Percentiles rank a stretch among this genome's conserved stretches.
phyloP scores from a whole-genome alignment of 495 filamentous ascomycete species.

The Neurospora sp. region DNA sequence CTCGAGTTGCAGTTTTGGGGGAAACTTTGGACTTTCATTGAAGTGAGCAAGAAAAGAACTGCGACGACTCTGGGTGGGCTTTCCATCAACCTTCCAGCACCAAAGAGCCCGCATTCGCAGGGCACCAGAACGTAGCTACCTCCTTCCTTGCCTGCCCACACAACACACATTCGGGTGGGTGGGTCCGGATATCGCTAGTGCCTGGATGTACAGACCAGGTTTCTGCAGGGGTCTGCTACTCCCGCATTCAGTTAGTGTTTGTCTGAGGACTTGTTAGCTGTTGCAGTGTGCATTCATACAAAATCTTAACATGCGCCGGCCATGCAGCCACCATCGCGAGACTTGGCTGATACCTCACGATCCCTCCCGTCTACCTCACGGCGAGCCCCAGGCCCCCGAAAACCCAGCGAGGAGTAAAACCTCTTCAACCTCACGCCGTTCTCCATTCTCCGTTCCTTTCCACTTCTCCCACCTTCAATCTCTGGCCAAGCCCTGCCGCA shows the following conservation, averaged over 20 bases:
- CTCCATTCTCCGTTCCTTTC: conserved; percentile 1
- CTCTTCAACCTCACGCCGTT: conserved; percentile 15
- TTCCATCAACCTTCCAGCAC: conserved; percentile 6
- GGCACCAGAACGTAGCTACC: neutral
- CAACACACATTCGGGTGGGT: conserved; percentile 7
- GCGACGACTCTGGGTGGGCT: neutral
- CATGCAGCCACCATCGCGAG: conserved; percentile 17
- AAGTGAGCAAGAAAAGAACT: neutral
- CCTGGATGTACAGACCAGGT: conserved; percentile 13
- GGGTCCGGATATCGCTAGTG: conserved; percentile 6
- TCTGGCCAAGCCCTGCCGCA: neutral
- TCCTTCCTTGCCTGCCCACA: neutral
- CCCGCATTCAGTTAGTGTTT: conserved; percentile 9
- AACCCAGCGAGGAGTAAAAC: conserved; percentile 4
- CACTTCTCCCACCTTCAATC: neutral
- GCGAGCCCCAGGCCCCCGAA: neutral
- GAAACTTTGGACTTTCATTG: neutral
- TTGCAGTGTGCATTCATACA: neutral
- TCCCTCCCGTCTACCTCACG: neutral
- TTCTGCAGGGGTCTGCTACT: conserved; percentile 20
- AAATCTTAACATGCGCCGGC: conserved; percentile 1
- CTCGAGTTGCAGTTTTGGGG: neutral
- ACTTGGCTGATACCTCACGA: conserved; percentile 12
- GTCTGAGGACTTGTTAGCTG: neutral
- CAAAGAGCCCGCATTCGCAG: neutral